Percentiles rank a stretch among this genome's conserved stretches.
These are phyloP conservation scores for Teunomyces panamensis DNA, from an alignment of 805 yeast genomes.

Conservation along the genomic window DNA sequence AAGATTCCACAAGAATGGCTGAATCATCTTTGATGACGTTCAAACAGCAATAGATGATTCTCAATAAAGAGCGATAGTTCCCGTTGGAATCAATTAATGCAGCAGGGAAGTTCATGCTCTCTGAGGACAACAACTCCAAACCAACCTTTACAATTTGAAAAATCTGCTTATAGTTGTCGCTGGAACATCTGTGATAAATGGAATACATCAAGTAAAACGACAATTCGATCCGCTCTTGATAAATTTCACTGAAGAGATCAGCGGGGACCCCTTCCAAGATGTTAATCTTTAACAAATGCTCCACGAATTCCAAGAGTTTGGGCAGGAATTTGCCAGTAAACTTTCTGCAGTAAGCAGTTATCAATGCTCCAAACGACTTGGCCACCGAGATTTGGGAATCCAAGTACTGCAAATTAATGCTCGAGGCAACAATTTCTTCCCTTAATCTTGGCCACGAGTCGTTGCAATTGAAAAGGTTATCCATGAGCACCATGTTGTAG, in stretches of 20 bases:
- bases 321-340: conserved; percentile 28
- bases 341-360: conserved; percentile 61
- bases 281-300: conserved; percentile 50
- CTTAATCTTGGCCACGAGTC: conserved; percentile 41
- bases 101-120: conserved; percentile 46
- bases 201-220: conserved; percentile 52
- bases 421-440: conserved; percentile 52
- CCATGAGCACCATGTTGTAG: conserved; percentile 63
- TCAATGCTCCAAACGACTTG: conserved; percentile 73
- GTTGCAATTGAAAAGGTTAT: conserved; percentile 47
- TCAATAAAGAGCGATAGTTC: conserved; percentile 57
- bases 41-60: conserved; percentile 53
- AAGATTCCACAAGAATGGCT: conserved; percentile 41
- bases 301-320: conserved; percentile 33
- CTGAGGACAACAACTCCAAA: conserved; percentile 46
- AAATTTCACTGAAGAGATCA: conserved; percentile 47
- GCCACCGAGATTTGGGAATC: conserved; percentile 68
- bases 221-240: conserved; percentile 63
- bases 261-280: conserved; percentile 50
- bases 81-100: conserved; percentile 41
- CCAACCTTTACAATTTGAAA: conserved; percentile 43
- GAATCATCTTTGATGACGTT: conserved; percentile 40
- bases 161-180: conserved; percentile 29
- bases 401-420: conserved; percentile 60
- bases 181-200: conserved; percentile 28